Conservation (phyloP, 106 monocot genomes). For the Allium cepa region DNA sequence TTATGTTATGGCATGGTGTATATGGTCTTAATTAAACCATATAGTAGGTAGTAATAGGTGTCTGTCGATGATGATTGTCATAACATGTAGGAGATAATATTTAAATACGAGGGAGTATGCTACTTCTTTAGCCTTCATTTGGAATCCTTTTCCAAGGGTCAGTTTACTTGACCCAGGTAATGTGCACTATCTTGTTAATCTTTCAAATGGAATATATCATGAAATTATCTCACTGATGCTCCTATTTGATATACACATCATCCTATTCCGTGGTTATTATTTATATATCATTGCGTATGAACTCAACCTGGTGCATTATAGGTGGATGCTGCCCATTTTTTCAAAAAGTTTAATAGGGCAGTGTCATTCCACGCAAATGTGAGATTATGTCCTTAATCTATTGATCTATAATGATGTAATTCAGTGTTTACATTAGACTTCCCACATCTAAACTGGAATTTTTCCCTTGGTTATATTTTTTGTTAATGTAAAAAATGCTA, state of each 20-base stretch:
- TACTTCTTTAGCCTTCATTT: slow-evolving; percentile 80
- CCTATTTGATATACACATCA: neutral
- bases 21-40: no score
- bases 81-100: slow-evolving; percentile 93
- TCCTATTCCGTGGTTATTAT: neutral
- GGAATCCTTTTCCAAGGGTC: slow-evolving; percentile 69
- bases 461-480: no score
- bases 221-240: neutral
- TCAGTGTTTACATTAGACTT: neutral
- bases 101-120: slow-evolving; percentile 83
- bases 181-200: neutral
- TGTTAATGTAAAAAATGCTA: no score
- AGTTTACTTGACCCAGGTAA: slow-evolving; percentile 91
- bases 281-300: neutral
- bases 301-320: slow-evolving; percentile 18
- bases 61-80: slow-evolving; percentile 84
- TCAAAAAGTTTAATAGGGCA: slow-evolving; percentile 85
- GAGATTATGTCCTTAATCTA: slow-evolving; percentile 1
- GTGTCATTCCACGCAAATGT: slow-evolving; percentile 98
- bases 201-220: slow-evolving; percentile 1
- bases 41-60: slow-evolving; percentile 28
- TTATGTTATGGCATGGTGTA: no score
- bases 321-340: slow-evolving; percentile 84
- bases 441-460: no score
- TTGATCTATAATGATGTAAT: neutral